Evolutionary conservation across 768 basidiomycete species (phyloP).

Genomic region (Leccinum longicurvipes): DNA sequence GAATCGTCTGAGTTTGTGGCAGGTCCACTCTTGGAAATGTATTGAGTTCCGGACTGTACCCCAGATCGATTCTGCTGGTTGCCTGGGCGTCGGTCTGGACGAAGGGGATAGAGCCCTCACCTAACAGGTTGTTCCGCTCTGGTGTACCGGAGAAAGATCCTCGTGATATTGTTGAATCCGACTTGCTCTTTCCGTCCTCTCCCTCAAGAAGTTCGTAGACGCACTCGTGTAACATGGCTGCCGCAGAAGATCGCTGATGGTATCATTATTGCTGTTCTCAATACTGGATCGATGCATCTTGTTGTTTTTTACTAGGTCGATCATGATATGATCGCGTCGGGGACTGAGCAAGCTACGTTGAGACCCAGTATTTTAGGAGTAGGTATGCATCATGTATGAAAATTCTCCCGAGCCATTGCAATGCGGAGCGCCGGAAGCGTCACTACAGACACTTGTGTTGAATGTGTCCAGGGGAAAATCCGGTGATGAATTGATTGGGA

Average conservation of each 20-base stretch:
- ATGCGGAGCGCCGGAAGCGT: neutral
- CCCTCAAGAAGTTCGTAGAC: neutral
- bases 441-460: neutral
- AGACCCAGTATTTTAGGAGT: neutral
- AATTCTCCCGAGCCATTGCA: neutral
- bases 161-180: neutral
- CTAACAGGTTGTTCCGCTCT: neutral
- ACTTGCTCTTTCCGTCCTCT: neutral
- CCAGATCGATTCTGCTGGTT: no score
- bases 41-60: neutral
- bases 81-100: neutral
- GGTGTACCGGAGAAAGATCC: neutral
- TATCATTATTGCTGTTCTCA: neutral
- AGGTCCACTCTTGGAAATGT: neutral
- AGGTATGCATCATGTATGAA: neutral
- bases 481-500: neutral
- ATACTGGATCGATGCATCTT: neutral
- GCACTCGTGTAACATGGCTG: neutral
- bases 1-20: neutral
- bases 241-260: neutral
- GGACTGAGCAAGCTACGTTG: neutral
- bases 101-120: neutral
- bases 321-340: neutral
- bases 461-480: neutral
- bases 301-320: neutral